Evolutionary conservation across 2,329 filamentous ascomycete genomes (phyloP).

Genomic region (Dactylonectria estremocensis): DNA sequence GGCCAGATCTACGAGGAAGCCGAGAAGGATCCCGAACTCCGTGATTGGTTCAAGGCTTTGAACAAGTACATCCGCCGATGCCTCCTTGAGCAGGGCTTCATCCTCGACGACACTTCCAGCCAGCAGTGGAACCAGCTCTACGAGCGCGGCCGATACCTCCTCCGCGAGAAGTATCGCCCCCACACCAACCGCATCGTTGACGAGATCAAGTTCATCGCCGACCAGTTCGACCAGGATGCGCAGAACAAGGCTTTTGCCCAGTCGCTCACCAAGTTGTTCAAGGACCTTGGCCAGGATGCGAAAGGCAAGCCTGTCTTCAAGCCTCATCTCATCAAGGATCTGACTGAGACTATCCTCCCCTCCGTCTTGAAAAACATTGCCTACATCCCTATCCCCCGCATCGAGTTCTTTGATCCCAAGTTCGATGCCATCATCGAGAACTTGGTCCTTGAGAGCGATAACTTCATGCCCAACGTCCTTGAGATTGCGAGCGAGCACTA

Average conservation of each 20-base stretch:
- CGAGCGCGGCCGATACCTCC: conserved; percentile 87
- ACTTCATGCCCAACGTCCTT: conserved; percentile 92
- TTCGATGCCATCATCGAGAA: conserved; percentile 95
- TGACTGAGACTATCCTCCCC: conserved; percentile 89
- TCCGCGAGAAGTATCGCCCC: conserved; percentile 88
- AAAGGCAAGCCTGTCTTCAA: conserved; percentile 92
- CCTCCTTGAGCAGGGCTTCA: conserved; percentile 90
- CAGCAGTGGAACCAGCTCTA: conserved; percentile 88
- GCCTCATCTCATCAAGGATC: conserved; percentile 90
- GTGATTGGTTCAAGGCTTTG: conserved; percentile 88
- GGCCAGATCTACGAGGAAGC: conserved; percentile 90
- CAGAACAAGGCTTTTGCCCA: conserved; percentile 87
- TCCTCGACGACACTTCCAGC: conserved; percentile 85
- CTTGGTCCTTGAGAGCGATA: conserved; percentile 94
- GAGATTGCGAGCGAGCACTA: conserved; percentile 95
- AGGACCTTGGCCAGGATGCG: conserved; percentile 87
- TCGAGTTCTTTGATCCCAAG: conserved; percentile 89
- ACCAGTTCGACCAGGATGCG: conserved; percentile 90
- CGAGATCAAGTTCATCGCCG: conserved; percentile 89
- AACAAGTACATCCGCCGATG: conserved; percentile 85
- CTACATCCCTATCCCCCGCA: conserved; percentile 93
- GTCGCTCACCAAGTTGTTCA: conserved; percentile 87
- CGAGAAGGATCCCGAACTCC: conserved; percentile 88
- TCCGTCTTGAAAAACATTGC: conserved; percentile 85
- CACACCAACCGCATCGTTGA: conserved; percentile 91